Conservation (phyloP, 2,329 filamentous ascomycete genomes). For the Phialophora verrucosa region DNA sequence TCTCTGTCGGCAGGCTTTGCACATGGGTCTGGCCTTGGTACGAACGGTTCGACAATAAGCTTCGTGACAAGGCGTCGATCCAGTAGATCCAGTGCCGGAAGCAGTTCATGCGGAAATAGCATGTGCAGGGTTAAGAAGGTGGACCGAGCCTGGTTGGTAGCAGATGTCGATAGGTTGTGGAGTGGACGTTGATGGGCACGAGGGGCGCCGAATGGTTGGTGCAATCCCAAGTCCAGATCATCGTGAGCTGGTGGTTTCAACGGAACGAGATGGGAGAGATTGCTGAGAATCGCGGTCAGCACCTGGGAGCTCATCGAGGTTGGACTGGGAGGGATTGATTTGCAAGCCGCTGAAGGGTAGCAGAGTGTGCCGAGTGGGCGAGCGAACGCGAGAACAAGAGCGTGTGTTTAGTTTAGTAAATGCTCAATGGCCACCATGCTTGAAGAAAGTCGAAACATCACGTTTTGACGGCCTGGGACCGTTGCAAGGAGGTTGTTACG, state of each 20-base stretch:
- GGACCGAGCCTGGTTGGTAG: slow-evolving; percentile 24
- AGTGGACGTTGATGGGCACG: slow-evolving; percentile 3
- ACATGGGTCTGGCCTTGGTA: not conserved
- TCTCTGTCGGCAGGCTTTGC: not conserved
- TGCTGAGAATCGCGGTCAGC: not conserved
- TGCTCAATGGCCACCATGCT: not conserved
- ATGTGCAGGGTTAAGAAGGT: slow-evolving; percentile 82
- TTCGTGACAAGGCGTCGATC: slow-evolving; percentile 75
- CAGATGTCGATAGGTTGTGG: slow-evolving; percentile 16
- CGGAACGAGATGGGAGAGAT: not conserved
- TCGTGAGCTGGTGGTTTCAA: not conserved
- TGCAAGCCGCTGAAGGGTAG: not conserved
- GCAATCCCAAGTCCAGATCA: not conserved
- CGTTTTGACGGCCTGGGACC: not conserved
- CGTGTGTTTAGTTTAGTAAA: not conserved
- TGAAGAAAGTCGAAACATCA: not conserved
- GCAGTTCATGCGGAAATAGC: slow-evolving; percentile 77
- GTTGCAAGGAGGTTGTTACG: not conserved
- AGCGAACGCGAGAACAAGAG: not conserved
- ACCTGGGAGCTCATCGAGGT: not conserved
- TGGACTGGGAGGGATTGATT: not conserved
- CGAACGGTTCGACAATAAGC: slow-evolving; percentile 43
- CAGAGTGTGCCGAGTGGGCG: not conserved
- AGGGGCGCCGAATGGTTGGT: not conserved
- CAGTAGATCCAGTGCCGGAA: slow-evolving; percentile 85